Conservation (phyloP, 2,329 filamentous ascomycete species). For the Cytospora chrysosperma region DNA sequence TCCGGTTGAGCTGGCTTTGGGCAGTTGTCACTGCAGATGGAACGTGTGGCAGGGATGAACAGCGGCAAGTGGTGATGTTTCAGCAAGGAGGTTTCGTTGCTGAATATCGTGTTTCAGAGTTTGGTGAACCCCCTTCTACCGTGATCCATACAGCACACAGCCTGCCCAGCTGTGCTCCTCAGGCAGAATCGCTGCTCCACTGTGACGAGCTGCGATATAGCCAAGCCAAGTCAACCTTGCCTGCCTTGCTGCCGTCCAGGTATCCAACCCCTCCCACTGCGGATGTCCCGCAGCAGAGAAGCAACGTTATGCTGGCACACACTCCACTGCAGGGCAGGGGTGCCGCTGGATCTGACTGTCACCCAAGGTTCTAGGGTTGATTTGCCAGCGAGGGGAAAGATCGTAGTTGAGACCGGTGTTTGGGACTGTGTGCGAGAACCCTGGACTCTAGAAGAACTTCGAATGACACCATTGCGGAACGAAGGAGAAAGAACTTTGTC, state of each 20-base stretch:
- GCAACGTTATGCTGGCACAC: background rate
- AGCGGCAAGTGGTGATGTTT: conserved; percentile 15
- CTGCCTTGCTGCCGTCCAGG: no score
- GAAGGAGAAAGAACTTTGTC: conserved; percentile 4
- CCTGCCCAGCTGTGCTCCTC: background rate
- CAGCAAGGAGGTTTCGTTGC: conserved; percentile 1
- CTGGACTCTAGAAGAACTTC: background rate
- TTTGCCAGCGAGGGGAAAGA: no score
- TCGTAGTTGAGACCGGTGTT: no score
- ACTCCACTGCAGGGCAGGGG: background rate
- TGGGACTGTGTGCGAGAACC: no score
- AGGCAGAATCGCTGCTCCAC: background rate
- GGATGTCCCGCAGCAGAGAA: background rate
- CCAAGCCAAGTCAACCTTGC: background rate
- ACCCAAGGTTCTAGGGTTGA: no score
- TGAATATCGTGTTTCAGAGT: conserved; percentile 16
- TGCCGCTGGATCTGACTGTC: conserved; percentile 25
- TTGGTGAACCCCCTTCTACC: background rate
- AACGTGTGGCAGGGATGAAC: background rate
- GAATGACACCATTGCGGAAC: background rate
- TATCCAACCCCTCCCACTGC: background rate
- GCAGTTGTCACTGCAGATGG: conserved; percentile 3
- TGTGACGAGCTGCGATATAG: background rate
- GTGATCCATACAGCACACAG: conserved; percentile 1
- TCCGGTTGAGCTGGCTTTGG: conserved; percentile 5